Evolutionary conservation across 345 rosid genomes (phyloP), one percentile per base, ranked within the genome.

Genomic region (Lepidium africanum): DNA sequence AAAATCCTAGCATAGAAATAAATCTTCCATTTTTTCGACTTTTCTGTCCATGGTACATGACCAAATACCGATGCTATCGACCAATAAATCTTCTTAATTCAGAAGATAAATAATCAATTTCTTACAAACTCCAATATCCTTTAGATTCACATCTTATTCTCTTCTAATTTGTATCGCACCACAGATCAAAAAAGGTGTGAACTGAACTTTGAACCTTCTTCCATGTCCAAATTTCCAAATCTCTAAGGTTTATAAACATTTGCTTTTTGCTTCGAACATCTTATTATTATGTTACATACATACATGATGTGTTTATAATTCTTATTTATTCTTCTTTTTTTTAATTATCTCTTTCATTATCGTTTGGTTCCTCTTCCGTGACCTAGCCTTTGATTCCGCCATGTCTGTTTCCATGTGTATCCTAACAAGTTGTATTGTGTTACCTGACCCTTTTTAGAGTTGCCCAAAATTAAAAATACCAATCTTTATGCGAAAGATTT

Each of bases 321-420:
- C 54, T 17, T 21, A 64, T 21, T 48, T 25, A 12, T 38, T 35
- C 23, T 37, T 50, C 7, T 50, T 35, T 30, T 27, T 41, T 64
- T 61, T 71, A 25, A 19, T 27, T 53, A 37, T 21, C 32, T 66
- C 49, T 51, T 45, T 61, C 32, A 45, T 55, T 58, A 41, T 53
- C 32, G 25, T 36, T 49, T 21, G 53, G 77, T 66, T 73, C 56
- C 38, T 75, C 70, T 69, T 75, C 67, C 66, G 74, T 75, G 74
- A 75, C 78, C 78, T 75, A 75, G 54, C 74, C 70, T 55, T 74
- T 69, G 74, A 62, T 75, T 75, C 78, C 70, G 74, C 78, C 78
- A 75, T 75, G 74, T n/a, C 49, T 75, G 78, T 61, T 67, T 21
- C 38, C 63, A 73, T 75, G 74, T 61, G 23, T 67, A 32, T 73